phyloP scores from a whole-genome alignment of 331 rosid genomes.

The Malus hybrid region DNA sequence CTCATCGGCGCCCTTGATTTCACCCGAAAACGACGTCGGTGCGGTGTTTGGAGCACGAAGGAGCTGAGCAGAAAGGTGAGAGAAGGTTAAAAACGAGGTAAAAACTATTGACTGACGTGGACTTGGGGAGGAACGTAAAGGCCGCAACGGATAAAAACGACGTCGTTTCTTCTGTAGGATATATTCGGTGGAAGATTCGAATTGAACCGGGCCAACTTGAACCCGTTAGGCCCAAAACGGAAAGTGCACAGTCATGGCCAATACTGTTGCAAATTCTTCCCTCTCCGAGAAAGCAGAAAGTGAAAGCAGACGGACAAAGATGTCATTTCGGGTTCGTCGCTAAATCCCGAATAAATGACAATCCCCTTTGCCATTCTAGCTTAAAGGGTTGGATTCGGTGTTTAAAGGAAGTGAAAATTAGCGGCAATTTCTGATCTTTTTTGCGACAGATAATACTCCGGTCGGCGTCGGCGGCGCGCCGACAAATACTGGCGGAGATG shows the following conservation, averaged over 20 bases:
- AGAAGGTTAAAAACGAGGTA: too few species aligned
- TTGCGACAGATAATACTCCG: slow-evolving; percentile 66
- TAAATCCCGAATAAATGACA: background rate
- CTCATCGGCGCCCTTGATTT: background rate
- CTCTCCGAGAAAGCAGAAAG: background rate
- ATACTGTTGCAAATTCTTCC: background rate
- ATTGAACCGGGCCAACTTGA: background rate
- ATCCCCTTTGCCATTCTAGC: background rate
- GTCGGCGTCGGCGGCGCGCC: slow-evolving; percentile 83
- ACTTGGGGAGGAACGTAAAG: background rate
- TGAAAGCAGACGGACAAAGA: background rate
- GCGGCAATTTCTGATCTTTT: background rate
- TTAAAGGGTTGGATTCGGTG: background rate
- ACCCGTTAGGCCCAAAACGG: background rate
- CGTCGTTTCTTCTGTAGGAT: background rate
- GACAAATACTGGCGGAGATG: slow-evolving; percentile 66
- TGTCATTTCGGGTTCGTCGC: slow-evolving; percentile 26
- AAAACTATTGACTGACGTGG: too few species aligned
- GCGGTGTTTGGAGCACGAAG: too few species aligned
- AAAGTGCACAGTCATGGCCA: background rate
- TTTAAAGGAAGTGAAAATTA: background rate
- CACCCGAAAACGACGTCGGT: too few species aligned
- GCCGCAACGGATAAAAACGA: background rate
- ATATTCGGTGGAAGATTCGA: background rate
- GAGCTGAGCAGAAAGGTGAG: too few species aligned